A percentile compares a stretch with the other conserved stretches of the same genome.
These are phyloP conservation scores for Aspergillus spinulosporus DNA, from an alignment of 2,329 filamentous ascomycete species.

Conservation along the genomic window DNA sequence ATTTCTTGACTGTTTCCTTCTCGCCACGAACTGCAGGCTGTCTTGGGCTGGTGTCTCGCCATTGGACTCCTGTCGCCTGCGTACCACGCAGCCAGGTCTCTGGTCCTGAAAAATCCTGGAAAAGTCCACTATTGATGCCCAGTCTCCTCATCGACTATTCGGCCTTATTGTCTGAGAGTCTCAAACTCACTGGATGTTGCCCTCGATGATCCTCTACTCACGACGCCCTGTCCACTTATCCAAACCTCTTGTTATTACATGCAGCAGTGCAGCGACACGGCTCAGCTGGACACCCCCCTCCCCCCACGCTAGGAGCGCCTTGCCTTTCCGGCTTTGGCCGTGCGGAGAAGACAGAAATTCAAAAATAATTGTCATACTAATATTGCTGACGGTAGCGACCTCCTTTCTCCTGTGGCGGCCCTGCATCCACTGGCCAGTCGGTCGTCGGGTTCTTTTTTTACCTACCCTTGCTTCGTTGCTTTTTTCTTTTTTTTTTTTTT, in stretches of 20 bases:
- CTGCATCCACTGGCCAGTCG: not conserved
- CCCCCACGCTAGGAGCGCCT: not conserved
- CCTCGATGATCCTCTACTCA: not conserved
- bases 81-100: not conserved
- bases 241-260: not conserved
- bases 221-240: not conserved
- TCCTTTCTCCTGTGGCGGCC: not conserved
- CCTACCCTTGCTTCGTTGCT: not conserved
- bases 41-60: not conserved
- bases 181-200: not conserved
- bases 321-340: not conserved
- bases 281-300: not conserved
- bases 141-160: not conserved
- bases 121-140: not conserved
- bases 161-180: conserved; percentile 4
- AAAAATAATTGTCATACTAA: no score
- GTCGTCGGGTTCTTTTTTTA: not conserved
- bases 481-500: no score
- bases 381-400: not conserved
- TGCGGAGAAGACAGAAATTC: not conserved
- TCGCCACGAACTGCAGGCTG: conserved; percentile 14
- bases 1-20: conserved; percentile 1
- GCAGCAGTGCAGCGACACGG: not conserved
- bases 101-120: not conserved
- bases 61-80: no score